phyloP scores from a whole-genome alignment of 352 stramenopile genomes.

The Phytophthora multivora region DNA sequence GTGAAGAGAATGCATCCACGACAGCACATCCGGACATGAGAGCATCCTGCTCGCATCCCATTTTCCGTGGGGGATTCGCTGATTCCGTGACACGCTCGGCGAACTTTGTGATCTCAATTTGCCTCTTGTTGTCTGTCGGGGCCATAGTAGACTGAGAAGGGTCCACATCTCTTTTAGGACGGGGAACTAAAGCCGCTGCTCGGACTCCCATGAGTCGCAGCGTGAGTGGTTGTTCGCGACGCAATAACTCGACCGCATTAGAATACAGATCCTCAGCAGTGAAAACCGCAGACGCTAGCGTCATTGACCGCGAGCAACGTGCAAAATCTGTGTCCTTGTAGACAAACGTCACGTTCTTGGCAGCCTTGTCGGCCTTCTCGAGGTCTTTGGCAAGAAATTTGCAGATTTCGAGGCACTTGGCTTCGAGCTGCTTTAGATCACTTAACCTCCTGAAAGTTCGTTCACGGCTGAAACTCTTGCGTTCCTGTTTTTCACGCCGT shows the following conservation, averaged over 20 bases:
- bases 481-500: constrained; percentile 53
- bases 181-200: constrained; percentile 48
- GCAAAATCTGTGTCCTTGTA: constrained; percentile 75
- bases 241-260: constrained; percentile 51
- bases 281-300: constrained; percentile 42
- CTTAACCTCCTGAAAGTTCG: constrained; percentile 64
- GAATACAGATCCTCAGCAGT: constrained; percentile 53
- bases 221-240: constrained; percentile 69
- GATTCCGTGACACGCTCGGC: constrained; percentile 18
- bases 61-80: constrained; percentile 1
- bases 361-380: constrained; percentile 39
- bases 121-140: constrained; percentile 36
- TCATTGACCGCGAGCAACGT: constrained; percentile 58
- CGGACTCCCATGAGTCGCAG: constrained; percentile 72
- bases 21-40: background rate
- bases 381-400: constrained; percentile 62
- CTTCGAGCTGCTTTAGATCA: constrained; percentile 49
- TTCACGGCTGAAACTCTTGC: constrained; percentile 82
- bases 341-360: constrained; percentile 72
- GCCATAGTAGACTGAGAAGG: constrained; percentile 2
- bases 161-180: constrained; percentile 10
- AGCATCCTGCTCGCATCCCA: background rate
- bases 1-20: background rate
- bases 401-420: constrained; percentile 73
- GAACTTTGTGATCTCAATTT: constrained; percentile 58